phyloP scores from a whole-genome alignment of 1,139 yeast species.

The Schizosaccharomyces versatilis region DNA sequence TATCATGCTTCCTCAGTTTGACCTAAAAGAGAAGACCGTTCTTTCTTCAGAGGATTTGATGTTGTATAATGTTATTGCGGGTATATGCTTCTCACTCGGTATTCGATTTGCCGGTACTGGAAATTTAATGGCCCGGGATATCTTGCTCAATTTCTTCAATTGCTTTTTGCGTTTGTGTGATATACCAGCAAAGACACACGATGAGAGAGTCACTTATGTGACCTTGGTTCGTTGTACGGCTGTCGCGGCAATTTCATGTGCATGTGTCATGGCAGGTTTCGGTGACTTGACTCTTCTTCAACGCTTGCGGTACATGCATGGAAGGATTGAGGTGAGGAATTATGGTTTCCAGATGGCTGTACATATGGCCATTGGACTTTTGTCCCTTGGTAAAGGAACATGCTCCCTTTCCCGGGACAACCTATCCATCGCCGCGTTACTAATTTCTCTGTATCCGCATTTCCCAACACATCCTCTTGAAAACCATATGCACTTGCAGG shows the following conservation, averaged over 20 bases:
- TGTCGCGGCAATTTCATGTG: conserved; percentile 37
- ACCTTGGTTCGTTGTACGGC: conserved; percentile 39
- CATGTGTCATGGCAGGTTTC: conserved; percentile 73
- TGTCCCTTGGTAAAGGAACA: conserved; percentile 84
- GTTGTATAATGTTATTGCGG: conserved; percentile 49
- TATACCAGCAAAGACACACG: conserved; percentile 29
- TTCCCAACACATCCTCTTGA: conserved; percentile 28
- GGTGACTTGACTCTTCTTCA: conserved; percentile 68
- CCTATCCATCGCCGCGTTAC: conserved; percentile 49
- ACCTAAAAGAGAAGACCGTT: conserved; percentile 14
- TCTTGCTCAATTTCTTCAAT: conserved; percentile 43
- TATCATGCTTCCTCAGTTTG: conserved; percentile 12
- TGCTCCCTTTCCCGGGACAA: conserved; percentile 48
- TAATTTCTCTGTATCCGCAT: conserved; percentile 55
- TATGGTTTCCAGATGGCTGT: conserved; percentile 63
- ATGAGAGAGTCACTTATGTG: conserved; percentile 35
- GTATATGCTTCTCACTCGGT: conserved; percentile 55
- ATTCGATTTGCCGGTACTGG: conserved; percentile 56
- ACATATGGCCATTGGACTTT: conserved; percentile 65
- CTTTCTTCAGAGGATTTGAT: conserved; percentile 45
- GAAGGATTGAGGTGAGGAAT: conserved; percentile 26
- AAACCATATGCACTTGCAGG: conserved; percentile 50
- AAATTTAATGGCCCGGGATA: conserved; percentile 31
- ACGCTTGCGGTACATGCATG: conserved; percentile 44
- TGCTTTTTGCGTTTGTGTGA: conserved; percentile 30